Evolutionary conservation across 192 early-diverging fungal species (phyloP).

Genomic region (Coemansia reversa): DNA sequence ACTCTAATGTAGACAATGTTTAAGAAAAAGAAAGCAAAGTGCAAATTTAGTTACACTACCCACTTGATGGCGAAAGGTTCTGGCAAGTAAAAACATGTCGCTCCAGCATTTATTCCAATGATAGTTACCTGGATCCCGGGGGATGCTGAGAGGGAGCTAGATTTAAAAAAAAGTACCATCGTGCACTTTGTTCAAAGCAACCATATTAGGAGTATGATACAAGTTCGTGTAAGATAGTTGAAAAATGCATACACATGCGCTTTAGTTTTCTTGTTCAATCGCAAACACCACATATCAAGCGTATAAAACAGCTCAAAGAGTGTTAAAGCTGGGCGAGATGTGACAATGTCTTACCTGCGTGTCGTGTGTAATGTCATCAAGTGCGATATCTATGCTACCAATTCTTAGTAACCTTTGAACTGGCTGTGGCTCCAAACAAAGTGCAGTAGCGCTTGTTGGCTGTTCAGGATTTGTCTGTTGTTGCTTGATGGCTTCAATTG

Average conservation of each 20-base stretch:
- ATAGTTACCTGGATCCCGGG: conserved; percentile 39
- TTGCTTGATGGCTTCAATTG: conserved; percentile 8
- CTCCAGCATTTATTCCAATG: not conserved
- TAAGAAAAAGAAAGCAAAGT: not conserved
- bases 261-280: not conserved
- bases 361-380: conserved; percentile 5
- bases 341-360: conserved; percentile 1
- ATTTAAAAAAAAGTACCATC: not conserved
- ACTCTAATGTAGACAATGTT: conserved; percentile 12
- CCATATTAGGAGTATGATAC: not conserved
- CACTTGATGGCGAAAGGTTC: not conserved
- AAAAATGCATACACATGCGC: not conserved
- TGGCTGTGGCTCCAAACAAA: not conserved
- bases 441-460: conserved; percentile 3
- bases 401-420: conserved; percentile 17
- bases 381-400: conserved; percentile 23
- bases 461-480: conserved; percentile 7
- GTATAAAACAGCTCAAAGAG: not conserved
- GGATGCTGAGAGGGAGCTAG: conserved; percentile 32
- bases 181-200: not conserved
- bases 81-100: not conserved
- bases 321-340: not conserved
- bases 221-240: not conserved
- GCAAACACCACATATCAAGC: not conserved
- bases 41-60: not conserved